Evolutionary conservation across 306 rosid species (phyloP).

Genomic region (Begonia fuchsioides): DNA sequence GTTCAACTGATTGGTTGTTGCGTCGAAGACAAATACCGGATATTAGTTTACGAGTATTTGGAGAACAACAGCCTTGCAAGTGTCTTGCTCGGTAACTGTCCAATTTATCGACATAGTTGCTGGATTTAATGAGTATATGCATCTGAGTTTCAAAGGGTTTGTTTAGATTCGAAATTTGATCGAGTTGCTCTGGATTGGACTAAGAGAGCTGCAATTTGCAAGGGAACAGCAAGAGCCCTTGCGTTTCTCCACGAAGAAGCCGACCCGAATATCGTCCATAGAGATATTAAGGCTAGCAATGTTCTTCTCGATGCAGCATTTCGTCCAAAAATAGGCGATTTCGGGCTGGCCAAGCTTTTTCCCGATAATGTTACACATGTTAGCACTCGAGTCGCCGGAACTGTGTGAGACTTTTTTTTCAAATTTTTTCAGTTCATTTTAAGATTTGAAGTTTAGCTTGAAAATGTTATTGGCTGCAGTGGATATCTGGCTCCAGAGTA

Average conservation of each 20-base stretch:
- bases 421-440: background rate
- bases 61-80: slow-evolving; percentile 85
- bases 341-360: slow-evolving; percentile 89
- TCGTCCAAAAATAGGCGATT: slow-evolving; percentile 74
- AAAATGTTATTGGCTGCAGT: slow-evolving; percentile 17
- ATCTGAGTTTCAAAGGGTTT: background rate
- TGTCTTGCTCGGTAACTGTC: slow-evolving; percentile 48
- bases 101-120: background rate
- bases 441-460: background rate
- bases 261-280: slow-evolving; percentile 64
- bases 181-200: slow-evolving; percentile 55
- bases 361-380: slow-evolving; percentile 90
- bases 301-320: slow-evolving; percentile 58
- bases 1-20: slow-evolving; percentile 80
- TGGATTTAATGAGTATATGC: too few species aligned
- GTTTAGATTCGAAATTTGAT: slow-evolving; percentile 50
- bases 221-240: slow-evolving; percentile 69
- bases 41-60: slow-evolving; percentile 65
- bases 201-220: slow-evolving; percentile 62
- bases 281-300: slow-evolving; percentile 96
- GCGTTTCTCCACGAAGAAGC: slow-evolving; percentile 80
- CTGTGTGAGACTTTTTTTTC: slow-evolving; percentile 45
- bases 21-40: slow-evolving; percentile 49
- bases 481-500: slow-evolving; percentile 94
- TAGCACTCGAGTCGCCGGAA: slow-evolving; percentile 93